Conservation (phyloP, 1,284 basidiomycete species). For the Phlebopus sp. region DNA sequence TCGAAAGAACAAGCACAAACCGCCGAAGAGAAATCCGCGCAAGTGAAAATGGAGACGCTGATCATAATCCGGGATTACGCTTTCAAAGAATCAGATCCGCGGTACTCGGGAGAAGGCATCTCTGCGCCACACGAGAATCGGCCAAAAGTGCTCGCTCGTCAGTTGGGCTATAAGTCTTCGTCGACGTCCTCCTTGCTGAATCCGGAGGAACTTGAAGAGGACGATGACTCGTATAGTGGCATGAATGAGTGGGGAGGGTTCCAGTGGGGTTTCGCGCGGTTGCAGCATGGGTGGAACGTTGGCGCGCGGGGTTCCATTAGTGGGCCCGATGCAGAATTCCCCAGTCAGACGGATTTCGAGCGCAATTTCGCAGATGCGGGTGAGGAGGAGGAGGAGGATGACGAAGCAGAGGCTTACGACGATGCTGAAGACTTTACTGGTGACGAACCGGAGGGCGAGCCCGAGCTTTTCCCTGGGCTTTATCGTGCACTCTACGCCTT, state of each 20-base stretch:
- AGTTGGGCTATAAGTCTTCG: no score
- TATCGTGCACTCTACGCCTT: slow-evolving; percentile 73
- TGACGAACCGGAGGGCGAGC: slow-evolving; percentile 36
- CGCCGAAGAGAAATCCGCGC: not conserved
- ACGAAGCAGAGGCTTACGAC: slow-evolving; percentile 22
- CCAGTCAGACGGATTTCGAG: slow-evolving; percentile 45
- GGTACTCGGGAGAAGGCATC: slow-evolving; percentile 52
- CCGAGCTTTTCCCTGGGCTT: slow-evolving; percentile 55
- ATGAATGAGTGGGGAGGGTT: slow-evolving; percentile 41
- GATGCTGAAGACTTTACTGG: slow-evolving; percentile 18
- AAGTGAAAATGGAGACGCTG: slow-evolving; percentile 10
- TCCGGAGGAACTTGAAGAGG: no score
- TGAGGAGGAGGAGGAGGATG: slow-evolving; percentile 34
- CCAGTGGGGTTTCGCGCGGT: slow-evolving; percentile 38
- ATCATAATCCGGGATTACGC: slow-evolving; percentile 67
- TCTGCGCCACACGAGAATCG: slow-evolving; percentile 50
- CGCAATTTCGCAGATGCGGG: slow-evolving; percentile 43
- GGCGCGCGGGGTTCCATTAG: slow-evolving; percentile 1
- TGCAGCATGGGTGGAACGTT: slow-evolving; percentile 23
- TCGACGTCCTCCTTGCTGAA: no score
- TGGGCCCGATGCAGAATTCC: slow-evolving; percentile 24
- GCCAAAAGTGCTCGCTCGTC: no score
- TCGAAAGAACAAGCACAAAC: slow-evolving; percentile 5
- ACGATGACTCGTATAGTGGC: slow-evolving; percentile 23
- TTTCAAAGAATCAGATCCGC: slow-evolving; percentile 48